Base-by-base conservation (phyloP, 140 eudicot species). In the Artemisia princeps region DNA sequence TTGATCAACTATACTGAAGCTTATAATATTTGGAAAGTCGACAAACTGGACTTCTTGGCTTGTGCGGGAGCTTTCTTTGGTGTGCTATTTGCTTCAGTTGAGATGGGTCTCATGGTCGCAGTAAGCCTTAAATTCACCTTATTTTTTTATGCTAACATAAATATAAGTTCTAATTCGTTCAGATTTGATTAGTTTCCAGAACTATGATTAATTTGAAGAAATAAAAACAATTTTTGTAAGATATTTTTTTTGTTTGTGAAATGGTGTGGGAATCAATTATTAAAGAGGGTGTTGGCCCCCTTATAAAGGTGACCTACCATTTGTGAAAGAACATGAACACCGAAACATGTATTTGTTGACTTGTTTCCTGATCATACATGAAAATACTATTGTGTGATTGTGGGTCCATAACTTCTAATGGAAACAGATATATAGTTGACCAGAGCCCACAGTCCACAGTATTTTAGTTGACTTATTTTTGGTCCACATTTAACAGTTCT, bases 61-160 rank as follows among this genome's bases (percentile, higher is more conserved):
- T 81, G 87, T 59, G 74, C 84, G 10, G 87, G 87, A 44, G 83
- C 90, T 48, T 86, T 86, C 71, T 71, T 83, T 24, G 87, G 90
- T 1, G 87, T 83, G 55, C 62, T 81, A 64, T 86, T 86, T 71
- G 83, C 80, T 17, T 83, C 95, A 0, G 87, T 86, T 0, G 87
- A 86, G 79, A 79, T 81, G 46, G 95, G 95, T 42, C 87, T 86
- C 56, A 72, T 77, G 45, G 58, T 77, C 2, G 85, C 87, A 80
- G 95, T 86, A 78, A 73, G 68, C 28, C 19, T 17, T 17, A 17
- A 17, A 17, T 17, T 17, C 19, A 17, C 19, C 19, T 17, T 17
- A 17, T 17, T 17, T 17, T 17, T 17, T 17, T 17, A 17, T 17
- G 19, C 19, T 17, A 17, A 17, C 19, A 17, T 17, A 17, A 17